Evolutionary conservation across 1,139 yeast genomes (phyloP).

Genomic region (Candida pseudoviswanathii): DNA sequence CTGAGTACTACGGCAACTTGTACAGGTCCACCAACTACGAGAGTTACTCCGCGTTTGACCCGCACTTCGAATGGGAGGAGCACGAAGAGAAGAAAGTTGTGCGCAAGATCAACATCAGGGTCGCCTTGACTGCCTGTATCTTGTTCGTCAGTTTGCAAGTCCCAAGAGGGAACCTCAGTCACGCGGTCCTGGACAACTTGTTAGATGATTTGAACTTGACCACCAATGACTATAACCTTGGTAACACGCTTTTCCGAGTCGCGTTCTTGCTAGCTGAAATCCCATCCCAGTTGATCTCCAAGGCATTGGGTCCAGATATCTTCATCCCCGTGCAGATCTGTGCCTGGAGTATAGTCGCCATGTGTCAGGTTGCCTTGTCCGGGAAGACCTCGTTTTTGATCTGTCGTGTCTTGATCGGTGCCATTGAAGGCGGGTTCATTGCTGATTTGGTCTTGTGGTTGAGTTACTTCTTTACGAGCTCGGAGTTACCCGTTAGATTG

Average conservation of each 20-base stretch:
- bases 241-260: constrained; percentile 31
- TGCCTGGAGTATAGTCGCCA: constrained; percentile 34
- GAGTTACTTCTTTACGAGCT: constrained; percentile 30
- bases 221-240: constrained; percentile 34
- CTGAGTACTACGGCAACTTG: constrained; percentile 16
- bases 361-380: constrained; percentile 27
- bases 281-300: constrained; percentile 36
- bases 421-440: constrained; percentile 35
- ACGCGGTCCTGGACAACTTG: constrained; percentile 36
- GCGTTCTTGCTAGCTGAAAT: constrained; percentile 34
- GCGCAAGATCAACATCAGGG: constrained; percentile 28
- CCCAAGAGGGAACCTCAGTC: constrained; percentile 33
- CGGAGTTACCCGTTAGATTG: constrained; percentile 29
- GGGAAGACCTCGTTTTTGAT: constrained; percentile 27
- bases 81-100: constrained; percentile 33
- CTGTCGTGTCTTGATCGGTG: constrained; percentile 33
- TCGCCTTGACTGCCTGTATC: constrained; percentile 31
- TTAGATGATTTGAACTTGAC: constrained; percentile 29
- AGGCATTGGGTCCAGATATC: constrained; percentile 33
- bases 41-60: constrained; percentile 36
- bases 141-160: constrained; percentile 35
- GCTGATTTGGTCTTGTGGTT: constrained; percentile 33
- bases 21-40: constrained; percentile 25
- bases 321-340: constrained; percentile 37
- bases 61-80: constrained; percentile 34